phyloP scores from a whole-genome alignment of 2,329 filamentous ascomycete species.

The Periconia macrospinosa region DNA sequence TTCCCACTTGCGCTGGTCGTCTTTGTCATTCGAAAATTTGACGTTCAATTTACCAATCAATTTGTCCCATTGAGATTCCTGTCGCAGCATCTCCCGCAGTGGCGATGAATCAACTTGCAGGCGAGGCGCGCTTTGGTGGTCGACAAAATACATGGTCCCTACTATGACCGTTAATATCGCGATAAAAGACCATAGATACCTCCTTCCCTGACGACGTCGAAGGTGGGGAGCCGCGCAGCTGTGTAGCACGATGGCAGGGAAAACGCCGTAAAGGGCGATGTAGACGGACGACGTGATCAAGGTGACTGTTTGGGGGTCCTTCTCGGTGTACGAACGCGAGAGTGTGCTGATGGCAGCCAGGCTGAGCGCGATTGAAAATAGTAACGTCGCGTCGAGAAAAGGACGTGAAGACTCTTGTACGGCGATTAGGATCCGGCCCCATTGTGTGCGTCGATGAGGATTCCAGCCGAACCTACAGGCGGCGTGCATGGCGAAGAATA shows the following conservation, averaged over 20 bases:
- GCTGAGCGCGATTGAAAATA: conserved; percentile 7
- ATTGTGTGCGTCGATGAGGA: not conserved
- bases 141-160: not conserved
- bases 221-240: conserved; percentile 4
- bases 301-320: not conserved
- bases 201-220: not conserved
- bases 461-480: not conserved
- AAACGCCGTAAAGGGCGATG: conserved; percentile 5
- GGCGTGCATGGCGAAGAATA: conserved; percentile 1
- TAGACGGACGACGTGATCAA: conserved; percentile 1
- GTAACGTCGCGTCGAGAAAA: conserved; percentile 8
- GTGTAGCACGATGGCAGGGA: conserved; percentile 6
- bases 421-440: not conserved
- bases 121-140: not conserved
- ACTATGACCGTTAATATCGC: not conserved
- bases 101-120: not conserved
- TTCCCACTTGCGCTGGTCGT: conserved; percentile 4
- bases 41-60: not conserved
- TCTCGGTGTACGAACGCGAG: not conserved
- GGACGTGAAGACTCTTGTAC: conserved; percentile 3
- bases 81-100: not conserved
- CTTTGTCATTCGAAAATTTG: not conserved
- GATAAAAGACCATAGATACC: not conserved
- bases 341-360: not conserved
- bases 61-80: not conserved